Base-by-base conservation (phyloP, 2,329 filamentous ascomycete species). In the Paramyrothecium sp. region DNA sequence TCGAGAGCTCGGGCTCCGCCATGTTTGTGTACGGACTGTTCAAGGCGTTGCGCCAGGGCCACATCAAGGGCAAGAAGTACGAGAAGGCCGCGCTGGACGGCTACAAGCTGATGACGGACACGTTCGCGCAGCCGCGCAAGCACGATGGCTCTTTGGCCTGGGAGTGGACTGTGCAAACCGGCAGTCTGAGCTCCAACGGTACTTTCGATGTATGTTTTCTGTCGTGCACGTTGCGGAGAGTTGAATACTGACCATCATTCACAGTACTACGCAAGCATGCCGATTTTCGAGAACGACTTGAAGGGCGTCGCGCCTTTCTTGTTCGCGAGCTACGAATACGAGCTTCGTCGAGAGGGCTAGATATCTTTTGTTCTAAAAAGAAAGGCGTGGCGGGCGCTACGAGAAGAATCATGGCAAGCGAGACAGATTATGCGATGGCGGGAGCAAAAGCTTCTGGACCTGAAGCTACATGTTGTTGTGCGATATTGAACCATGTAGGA, bases 111-210 rank as follows among this genome's bases (percentile, higher is more conserved):
- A 62, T 62, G 60, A 59, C 56, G 13, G 38, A 46, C 3, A 60
- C 74, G 7, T 81, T 81, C 58, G 77, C 83, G 4, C 71, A 75
- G 21, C 70, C 55, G 3, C 59, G 75, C 21, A 74, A 76, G 41
- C 70, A 73, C 19, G 78, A 82, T 61, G 78, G 79, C 78, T 76
- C 2, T 61, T 82, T 51, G 59, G 63, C 5, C 70, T 57, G 50
- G 54, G 56, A 60, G 53, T 60, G 58, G 58, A 56, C 58, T 3
- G 58, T 58, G 17, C 58, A 60, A 21, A 60, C 58, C 7, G 58
- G 58, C 7, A 60, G 58, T 26, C 21, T 58, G 30, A 58, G 58
- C 26, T 60, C 58, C 11, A 60, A 60, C 23, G 58, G 58, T 20
- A 60, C 58, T 12, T 60, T 60, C 17, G 58, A 60, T 51, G 58